A percentile compares a stretch with the other conserved stretches of the same genome.
phyloP scores from a whole-genome alignment of 2,329 filamentous ascomycete species.

The Cordyceps tenuipes region DNA sequence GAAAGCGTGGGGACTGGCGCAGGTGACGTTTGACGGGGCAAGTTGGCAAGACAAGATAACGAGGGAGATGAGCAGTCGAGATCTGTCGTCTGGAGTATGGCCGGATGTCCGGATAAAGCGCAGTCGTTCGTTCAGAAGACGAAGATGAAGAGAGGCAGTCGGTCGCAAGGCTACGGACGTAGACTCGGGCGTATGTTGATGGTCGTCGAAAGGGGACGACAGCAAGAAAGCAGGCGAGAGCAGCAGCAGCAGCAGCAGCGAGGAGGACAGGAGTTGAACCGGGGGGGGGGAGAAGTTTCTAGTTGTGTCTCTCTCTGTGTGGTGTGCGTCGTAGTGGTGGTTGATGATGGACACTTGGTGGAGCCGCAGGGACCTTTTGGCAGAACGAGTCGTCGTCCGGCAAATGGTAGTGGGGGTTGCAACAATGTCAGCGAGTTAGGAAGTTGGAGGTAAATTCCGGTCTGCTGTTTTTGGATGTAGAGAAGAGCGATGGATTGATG shows the following conservation, averaged over 20 bases:
- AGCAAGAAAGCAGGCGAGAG: not conserved
- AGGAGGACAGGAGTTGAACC: not conserved
- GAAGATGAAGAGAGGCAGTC: not conserved
- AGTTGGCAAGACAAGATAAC: not conserved
- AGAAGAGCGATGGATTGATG: not conserved
- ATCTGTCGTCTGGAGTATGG: not conserved
- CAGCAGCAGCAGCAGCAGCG: not conserved
- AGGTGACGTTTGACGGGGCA: conserved; percentile 3
- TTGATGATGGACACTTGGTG: conserved; percentile 8
- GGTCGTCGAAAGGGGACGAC: not conserved
- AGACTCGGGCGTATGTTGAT: not conserved
- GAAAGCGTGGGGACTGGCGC: not conserved
- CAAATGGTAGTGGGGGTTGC: conserved; percentile 1
- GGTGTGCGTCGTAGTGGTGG: conserved; percentile 1
- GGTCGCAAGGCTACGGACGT: conserved; percentile 3
- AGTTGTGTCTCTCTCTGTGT: not conserved
- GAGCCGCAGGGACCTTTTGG: conserved; percentile 6
- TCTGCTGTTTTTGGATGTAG: not conserved
- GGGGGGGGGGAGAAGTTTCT: not conserved
- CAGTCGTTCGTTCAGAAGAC: not conserved
- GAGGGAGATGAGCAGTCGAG: not conserved
- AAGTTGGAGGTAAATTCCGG: not conserved
- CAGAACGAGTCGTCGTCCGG: conserved; percentile 7
- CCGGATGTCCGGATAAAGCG: conserved; percentile 6
- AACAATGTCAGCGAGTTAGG: not conserved